Evolutionary conservation across 352 stramenopile genomes (phyloP), one percentile per base, ranked within the genome.

Genomic region (Nothophytophthora sp.): DNA sequence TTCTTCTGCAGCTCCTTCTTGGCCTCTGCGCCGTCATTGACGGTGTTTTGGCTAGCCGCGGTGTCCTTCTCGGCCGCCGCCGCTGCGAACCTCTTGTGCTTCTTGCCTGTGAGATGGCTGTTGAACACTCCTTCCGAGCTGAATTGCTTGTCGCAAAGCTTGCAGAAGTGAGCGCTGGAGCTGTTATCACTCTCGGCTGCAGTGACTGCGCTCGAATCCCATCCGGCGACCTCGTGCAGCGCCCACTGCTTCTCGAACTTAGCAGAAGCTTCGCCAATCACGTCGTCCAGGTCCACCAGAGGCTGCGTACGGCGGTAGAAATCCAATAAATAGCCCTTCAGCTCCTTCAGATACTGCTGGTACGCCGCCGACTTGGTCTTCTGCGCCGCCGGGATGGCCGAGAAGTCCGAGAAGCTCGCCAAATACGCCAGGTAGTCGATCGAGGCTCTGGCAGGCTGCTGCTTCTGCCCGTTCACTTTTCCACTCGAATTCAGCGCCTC

Each of bases 301-400:
- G 87, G 84, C 60, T 96, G 87, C 30, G 87, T 92, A 49, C 86
- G 85, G 22, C 78, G 76, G 63, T 96, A 95, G 47, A 96, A 96
- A 40, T 77, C 76, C 43, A 89, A 70, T 59, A 96, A 69, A 67
- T 96, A 96, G 45, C 52, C 52, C 54, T 90, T 88, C 38, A 96
- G 70, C 22, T 89, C 79, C 9, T 62, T 57, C 32, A 96, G 42
- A 52, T 95, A 95, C 49, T 63, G 43, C 48, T 92, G 66, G 51
- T 85, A 90, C 46, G 62, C 68, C 20, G 24, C 33, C 15, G 86
- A 86, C 9, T 60, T 67, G 16, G 55, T 70, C 60, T 94, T 91
- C 30, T 92, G 73, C 7, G 53, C 39, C 52, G 63, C 55, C 34
- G 76, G 73, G 33, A 91, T 82, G 23, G 63, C 72, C 5, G 66